Evolutionary conservation across 306 rosid genomes (phyloP).

Genomic region (Ammopiptanthus mongolicus): DNA sequence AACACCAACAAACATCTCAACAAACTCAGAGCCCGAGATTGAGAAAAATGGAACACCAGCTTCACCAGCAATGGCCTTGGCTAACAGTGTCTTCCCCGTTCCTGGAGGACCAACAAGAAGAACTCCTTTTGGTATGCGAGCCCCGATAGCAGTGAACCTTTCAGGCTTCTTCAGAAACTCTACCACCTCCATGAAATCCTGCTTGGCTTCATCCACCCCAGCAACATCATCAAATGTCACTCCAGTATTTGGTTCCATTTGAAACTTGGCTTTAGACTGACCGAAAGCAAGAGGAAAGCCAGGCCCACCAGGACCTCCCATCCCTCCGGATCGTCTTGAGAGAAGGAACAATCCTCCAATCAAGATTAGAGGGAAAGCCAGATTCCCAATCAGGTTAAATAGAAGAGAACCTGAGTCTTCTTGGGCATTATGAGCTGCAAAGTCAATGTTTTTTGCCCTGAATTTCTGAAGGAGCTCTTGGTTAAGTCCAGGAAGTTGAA

Average conservation of each 20-base stretch:
- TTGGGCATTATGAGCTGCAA: conserved; percentile 97
- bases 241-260: conserved; percentile 98
- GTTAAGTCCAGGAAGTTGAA: conserved; percentile 94
- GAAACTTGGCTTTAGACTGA: conserved; percentile 99
- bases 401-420: conserved; percentile 90
- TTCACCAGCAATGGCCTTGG: conserved; percentile 98
- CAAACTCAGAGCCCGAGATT: conserved; percentile 97
- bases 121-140: conserved; percentile 99
- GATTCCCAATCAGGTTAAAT: conserved; percentile 86
- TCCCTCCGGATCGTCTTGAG: conserved; percentile 93
- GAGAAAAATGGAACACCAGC: conserved; percentile 99
- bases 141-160: conserved; percentile 96
- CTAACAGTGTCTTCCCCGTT: conserved; percentile 92
- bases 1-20: conserved; percentile 98
- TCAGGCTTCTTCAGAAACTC: conserved; percentile 98
- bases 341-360: conserved; percentile 92
- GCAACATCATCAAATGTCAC: conserved; percentile 99
- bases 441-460: conserved; percentile 93
- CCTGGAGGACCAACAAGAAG: conserved; percentile 99
- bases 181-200: conserved; percentile 97
- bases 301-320: conserved; percentile 99
- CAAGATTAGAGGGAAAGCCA: conserved; percentile 86
- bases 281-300: conserved; percentile 89
- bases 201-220: conserved; percentile 99
- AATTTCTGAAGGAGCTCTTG: conserved; percentile 98